Percentiles rank a stretch among this genome's conserved stretches.
Evolutionary conservation across 495 filamentous ascomycete species (phyloP).

Genomic region (Evansstolkia leycettana): DNA sequence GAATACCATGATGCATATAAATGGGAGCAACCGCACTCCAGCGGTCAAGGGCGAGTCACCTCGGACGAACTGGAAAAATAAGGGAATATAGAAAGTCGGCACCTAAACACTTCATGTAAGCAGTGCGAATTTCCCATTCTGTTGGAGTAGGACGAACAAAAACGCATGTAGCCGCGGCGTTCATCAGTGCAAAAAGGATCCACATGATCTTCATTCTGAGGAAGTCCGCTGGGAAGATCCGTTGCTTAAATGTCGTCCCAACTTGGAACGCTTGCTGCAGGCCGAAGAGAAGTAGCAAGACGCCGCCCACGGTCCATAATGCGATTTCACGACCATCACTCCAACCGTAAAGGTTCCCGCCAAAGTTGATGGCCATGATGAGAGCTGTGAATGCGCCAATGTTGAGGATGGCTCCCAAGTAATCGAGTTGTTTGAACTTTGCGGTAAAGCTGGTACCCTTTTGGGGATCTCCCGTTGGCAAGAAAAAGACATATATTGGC

Average conservation of each 20-base stretch:
- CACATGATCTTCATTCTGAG: conserved; percentile 12
- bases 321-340: conserved; percentile 10
- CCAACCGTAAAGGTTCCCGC: conserved; percentile 21
- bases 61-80: conserved; percentile 34
- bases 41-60: conserved; percentile 20
- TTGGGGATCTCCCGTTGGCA: conserved; percentile 37
- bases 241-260: conserved; percentile 29
- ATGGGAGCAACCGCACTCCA: conserved; percentile 23
- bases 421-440: conserved; percentile 20
- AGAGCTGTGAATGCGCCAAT: conserved; percentile 9
- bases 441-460: conserved; percentile 18
- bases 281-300: conserved; percentile 10
- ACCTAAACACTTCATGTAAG: too few relatives aligned
- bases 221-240: conserved; percentile 32
- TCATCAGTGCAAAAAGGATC: conserved; percentile 12
- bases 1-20: conserved; percentile 20
- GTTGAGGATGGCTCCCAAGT: conserved; percentile 15
- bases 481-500: conserved; percentile 43
- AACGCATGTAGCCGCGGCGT: conserved; percentile 12
- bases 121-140: too few relatives aligned
- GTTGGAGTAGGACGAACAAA: too few relatives aligned
- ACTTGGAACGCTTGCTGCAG: conserved; percentile 37
- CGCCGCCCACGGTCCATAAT: conserved; percentile 10
- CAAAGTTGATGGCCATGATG: conserved; percentile 21
- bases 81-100: conserved; percentile 36